Conservation (phyloP, 208 protist genomes). For the Leishmania tropica region DNA sequence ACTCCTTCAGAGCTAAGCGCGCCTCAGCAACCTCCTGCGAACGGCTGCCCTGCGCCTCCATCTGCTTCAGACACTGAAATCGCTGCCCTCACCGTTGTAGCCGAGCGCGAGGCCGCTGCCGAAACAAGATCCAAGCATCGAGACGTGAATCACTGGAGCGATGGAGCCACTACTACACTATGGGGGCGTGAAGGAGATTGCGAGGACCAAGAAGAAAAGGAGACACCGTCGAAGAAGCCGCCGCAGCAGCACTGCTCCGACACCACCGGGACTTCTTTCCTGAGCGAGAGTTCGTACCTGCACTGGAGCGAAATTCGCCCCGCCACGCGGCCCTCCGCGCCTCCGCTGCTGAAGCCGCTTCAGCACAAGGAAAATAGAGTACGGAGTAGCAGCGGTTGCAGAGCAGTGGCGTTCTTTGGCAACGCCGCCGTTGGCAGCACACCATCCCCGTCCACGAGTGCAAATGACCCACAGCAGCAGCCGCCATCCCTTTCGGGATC, state of each 20-base stretch:
- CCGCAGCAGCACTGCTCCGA: slow-evolving; percentile 13
- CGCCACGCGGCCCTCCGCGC: not conserved
- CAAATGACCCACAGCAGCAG: slow-evolving; percentile 7
- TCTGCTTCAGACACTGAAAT: not conserved
- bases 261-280: slow-evolving; percentile 22
- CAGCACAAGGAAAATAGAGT: not conserved
- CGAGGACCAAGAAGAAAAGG: slow-evolving; percentile 5
- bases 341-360: not conserved
- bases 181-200: not conserved
- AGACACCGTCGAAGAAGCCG: not conserved
- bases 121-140: not conserved
- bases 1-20: not conserved
- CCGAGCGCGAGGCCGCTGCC: not conserved
- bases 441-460: slow-evolving; percentile 8
- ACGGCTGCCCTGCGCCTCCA: not conserved
- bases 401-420: slow-evolving; percentile 3
- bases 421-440: slow-evolving; percentile 9
- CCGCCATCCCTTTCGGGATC: slow-evolving; percentile 11
- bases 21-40: not conserved
- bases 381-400: slow-evolving; percentile 10
- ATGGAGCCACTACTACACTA: not conserved
- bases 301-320: slow-evolving; percentile 35
- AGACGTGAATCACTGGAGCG: not conserved
- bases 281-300: slow-evolving; percentile 32
- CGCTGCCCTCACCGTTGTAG: not conserved